These are phyloP conservation scores for Pseudonitzschia pungens DNA, from an alignment of 108 stramenopile genomes.

Conservation along the genomic window DNA sequence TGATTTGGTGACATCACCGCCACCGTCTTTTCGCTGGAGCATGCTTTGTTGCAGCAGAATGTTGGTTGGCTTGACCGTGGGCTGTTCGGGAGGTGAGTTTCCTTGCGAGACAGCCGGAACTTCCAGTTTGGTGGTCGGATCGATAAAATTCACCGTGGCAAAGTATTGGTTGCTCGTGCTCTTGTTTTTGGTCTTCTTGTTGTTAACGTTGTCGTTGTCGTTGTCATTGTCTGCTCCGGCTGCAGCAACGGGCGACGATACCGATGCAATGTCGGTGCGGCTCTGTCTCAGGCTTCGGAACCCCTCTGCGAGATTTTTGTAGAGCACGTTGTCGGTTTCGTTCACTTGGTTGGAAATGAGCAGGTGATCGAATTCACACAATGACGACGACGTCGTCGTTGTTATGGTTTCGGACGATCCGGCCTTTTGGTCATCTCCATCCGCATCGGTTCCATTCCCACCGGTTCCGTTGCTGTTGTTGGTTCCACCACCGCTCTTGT, in stretches of 20 bases:
- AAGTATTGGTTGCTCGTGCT: neutral
- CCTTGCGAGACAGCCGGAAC: neutral
- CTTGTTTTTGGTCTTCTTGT: neutral
- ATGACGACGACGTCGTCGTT: neutral
- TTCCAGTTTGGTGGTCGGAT: constrained; percentile 57
- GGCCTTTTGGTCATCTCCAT: neutral
- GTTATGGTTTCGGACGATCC: neutral
- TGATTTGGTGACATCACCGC: neutral
- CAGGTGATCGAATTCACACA: constrained; percentile 5
- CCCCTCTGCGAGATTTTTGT: constrained; percentile 21
- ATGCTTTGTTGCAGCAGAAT: constrained; percentile 18
- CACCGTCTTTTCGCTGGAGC: neutral
- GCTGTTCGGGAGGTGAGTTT: no score
- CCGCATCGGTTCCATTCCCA: neutral
- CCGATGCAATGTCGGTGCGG: constrained; percentile 2
- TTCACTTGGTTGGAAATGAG: constrained; percentile 25
- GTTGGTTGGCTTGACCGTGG: constrained; percentile 22
- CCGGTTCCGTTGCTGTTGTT: neutral
- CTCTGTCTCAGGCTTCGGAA: constrained; percentile 18
- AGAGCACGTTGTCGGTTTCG: constrained; percentile 23
- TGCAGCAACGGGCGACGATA: constrained; percentile 9
- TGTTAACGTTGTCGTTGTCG: neutral
- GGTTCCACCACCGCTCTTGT: neutral
- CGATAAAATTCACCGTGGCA: constrained; percentile 67
- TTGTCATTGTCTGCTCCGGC: neutral